Evolutionary conservation across 371 early-diverging fungal genomes (phyloP).

Genomic region (Circinella minor): DNA sequence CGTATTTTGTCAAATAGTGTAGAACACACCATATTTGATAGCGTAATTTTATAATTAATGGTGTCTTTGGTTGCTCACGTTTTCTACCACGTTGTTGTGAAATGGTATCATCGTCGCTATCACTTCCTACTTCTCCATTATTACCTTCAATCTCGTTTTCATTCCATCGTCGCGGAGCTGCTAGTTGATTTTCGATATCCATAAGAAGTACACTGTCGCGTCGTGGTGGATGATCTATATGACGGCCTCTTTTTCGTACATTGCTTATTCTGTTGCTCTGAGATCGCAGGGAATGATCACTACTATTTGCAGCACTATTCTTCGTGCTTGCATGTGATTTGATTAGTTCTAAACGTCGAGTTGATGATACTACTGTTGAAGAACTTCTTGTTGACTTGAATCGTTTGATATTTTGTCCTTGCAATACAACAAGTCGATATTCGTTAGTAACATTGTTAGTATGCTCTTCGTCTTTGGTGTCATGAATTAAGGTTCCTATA

Average conservation of each 20-base stretch:
- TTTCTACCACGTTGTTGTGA: not conserved
- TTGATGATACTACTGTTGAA: not conserved
- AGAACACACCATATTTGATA: slow-evolving; percentile 50
- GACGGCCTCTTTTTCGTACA: not conserved
- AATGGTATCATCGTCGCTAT: not conserved
- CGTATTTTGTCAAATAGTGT: slow-evolving; percentile 49
- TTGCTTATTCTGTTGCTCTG: not conserved
- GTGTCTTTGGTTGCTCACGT: not conserved
- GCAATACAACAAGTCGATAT: not conserved
- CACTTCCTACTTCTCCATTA: not conserved
- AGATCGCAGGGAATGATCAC: not conserved
- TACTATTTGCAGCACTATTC: not conserved
- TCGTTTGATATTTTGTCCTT: not conserved
- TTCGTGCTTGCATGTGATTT: not conserved
- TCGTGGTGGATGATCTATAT: not conserved
- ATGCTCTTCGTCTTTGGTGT: not conserved
- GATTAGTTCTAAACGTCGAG: not conserved
- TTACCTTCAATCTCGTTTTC: not conserved
- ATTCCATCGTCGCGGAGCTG: not conserved
- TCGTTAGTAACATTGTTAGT: not conserved
- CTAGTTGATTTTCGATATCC: slow-evolving; percentile 1
- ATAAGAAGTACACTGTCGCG: not conserved
- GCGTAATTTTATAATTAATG: slow-evolving; percentile 21
- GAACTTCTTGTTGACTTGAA: not conserved
- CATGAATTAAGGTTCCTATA: not conserved